These are phyloP conservation scores for Cornus florida DNA, from an alignment of 148 eudicot genomes.

Conservation along the genomic window DNA sequence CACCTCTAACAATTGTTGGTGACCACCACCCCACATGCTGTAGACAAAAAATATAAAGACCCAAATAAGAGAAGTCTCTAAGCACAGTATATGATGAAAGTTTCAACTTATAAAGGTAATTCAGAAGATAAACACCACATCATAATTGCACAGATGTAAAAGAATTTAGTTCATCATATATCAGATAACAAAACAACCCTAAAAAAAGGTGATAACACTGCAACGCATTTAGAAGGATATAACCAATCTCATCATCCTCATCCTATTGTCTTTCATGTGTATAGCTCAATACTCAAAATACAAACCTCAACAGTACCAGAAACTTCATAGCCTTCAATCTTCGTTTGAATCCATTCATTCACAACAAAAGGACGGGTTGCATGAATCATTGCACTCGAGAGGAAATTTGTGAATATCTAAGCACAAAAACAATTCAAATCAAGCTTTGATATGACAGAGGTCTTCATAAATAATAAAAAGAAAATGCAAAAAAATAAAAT, in stretches of 20 bases:
- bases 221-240: not conserved
- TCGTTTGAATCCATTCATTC: conserved; percentile 91
- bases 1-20: conserved; percentile 91
- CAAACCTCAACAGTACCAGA: conserved; percentile 98
- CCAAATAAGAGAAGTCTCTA: not conserved
- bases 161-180: not conserved
- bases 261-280: not conserved
- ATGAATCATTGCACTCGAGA: conserved; percentile 91
- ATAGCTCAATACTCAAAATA: conserved; percentile 12
- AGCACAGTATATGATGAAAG: not conserved
- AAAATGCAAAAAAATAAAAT: not conserved
- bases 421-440: conserved; percentile 8
- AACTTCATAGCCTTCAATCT: conserved; percentile 90
- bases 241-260: not conserved
- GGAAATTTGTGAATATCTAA: conserved; percentile 93
- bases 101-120: not conserved
- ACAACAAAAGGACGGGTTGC: conserved; percentile 84
- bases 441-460: not conserved
- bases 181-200: not conserved
- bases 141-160: not conserved
- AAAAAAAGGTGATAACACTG: not conserved
- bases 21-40: conserved; percentile 99
- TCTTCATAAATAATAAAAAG: not conserved
- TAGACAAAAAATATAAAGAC: conserved; percentile 10
- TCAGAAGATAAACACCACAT: not conserved